A percentile compares a stretch with the other conserved stretches of the same genome.
These are phyloP conservation scores for Neonothopanus nambi DNA, from an alignment of 1,284 basidiomycete genomes.

Conservation along the genomic window DNA sequence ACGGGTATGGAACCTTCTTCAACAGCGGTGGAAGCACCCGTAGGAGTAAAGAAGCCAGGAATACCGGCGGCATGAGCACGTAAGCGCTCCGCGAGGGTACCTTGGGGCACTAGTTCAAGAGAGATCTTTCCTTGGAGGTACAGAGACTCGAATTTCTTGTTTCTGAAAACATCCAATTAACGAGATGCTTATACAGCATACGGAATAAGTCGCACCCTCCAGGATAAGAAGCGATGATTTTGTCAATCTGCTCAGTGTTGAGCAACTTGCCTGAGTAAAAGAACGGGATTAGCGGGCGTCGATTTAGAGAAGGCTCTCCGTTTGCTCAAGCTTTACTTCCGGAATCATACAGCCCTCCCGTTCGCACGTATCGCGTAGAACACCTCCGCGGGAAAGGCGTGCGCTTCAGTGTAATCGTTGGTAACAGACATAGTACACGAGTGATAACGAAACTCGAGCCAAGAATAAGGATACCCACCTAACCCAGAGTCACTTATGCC, in stretches of 20 bases:
- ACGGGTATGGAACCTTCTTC: conserved; percentile 79
- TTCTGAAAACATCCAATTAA: conserved; percentile 40
- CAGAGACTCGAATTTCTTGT: conserved; percentile 74
- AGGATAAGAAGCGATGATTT: conserved; percentile 88
- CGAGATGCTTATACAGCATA: not conserved
- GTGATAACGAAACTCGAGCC: not conserved
- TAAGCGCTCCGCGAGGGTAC: conserved; percentile 88
- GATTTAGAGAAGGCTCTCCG: conserved; percentile 14
- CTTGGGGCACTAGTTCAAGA: conserved; percentile 89
- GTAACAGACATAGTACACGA: not conserved
- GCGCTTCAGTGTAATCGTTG: not conserved
- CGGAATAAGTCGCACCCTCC: conserved; percentile 59
- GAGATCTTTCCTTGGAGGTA: conserved; percentile 84
- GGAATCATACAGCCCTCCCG: no score
- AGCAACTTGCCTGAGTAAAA: conserved; percentile 67
- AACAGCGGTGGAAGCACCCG: conserved; percentile 87
- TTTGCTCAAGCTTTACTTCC: not conserved
- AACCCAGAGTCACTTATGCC: conserved; percentile 79
- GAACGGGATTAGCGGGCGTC: not conserved
- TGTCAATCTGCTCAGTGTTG: conserved; percentile 76
- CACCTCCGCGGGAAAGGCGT: no score
- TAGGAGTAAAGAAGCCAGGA: conserved; percentile 95
- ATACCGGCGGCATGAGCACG: conserved; percentile 93
- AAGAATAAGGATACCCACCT: conserved; percentile 48
- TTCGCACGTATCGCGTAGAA: no score